phyloP scores from a whole-genome alignment of 495 filamentous ascomycete genomes.

The Penicillium verhagenii region DNA sequence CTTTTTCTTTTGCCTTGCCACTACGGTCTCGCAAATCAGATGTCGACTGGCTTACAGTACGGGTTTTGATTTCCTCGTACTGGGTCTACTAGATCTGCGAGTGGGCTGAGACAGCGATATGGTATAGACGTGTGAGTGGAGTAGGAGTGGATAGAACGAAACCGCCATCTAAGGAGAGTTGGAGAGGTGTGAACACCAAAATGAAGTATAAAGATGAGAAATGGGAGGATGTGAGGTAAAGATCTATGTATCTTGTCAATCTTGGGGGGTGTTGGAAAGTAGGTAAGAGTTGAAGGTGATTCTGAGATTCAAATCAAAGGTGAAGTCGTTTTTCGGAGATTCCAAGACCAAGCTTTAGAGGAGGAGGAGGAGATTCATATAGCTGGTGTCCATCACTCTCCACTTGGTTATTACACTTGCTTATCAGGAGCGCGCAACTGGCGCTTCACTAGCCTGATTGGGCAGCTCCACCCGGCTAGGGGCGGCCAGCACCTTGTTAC shows the following conservation, averaged over 20 bases:
- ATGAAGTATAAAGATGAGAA: slow-evolving; percentile 2
- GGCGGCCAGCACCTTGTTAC: not conserved
- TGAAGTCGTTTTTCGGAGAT: slow-evolving; percentile 1
- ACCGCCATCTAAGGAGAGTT: slow-evolving; percentile 38
- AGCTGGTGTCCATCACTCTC: slow-evolving; percentile 9
- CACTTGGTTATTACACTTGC: slow-evolving; percentile 8
- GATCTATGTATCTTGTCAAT: slow-evolving; percentile 6
- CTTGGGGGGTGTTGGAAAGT: slow-evolving; percentile 1
- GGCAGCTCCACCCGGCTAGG: slow-evolving; percentile 28
- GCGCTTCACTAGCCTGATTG: slow-evolving; percentile 17
- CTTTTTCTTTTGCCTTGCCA: slow-evolving; percentile 14
- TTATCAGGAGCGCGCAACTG: slow-evolving; percentile 12
- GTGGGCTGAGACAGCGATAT: slow-evolving; percentile 40
- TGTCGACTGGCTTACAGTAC: slow-evolving; percentile 15
- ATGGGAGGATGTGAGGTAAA: not conserved
- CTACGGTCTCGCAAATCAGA: slow-evolving; percentile 20
- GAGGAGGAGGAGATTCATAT: slow-evolving; percentile 20
- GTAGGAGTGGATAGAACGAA: slow-evolving; percentile 35
- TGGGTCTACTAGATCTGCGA: slow-evolving; percentile 37
- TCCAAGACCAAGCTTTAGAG: not conserved
- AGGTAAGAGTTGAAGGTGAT: not conserved
- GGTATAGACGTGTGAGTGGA: slow-evolving; percentile 38
- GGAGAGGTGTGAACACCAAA: slow-evolving; percentile 20
- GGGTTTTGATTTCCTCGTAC: slow-evolving; percentile 21
- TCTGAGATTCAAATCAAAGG: not conserved